A percentile compares a stretch with the other conserved stretches of the same genome.
Conservation (phyloP, 2,329 filamentous ascomycete genomes). For the Trematosphaeria pertusa region DNA sequence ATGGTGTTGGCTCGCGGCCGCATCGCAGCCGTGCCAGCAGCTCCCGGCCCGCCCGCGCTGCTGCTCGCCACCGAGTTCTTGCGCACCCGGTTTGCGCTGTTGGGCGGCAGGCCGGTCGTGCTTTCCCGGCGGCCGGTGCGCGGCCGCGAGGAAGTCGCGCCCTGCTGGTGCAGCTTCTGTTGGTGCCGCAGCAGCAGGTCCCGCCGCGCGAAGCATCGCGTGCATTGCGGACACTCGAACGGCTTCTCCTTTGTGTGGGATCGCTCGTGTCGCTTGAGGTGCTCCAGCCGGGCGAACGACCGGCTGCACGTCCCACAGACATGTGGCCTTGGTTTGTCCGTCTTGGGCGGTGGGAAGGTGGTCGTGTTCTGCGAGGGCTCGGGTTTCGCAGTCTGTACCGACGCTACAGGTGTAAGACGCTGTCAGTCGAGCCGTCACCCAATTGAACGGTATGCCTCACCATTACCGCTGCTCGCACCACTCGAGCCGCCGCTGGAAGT, state of each 20-base stretch:
- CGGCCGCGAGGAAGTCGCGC: constrained; percentile 84
- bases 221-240: constrained; percentile 94
- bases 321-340: constrained; percentile 95
- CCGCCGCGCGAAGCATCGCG: constrained; percentile 90
- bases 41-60: constrained; percentile 56
- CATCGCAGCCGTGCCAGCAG: constrained; percentile 66
- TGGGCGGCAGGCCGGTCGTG: constrained; percentile 73
- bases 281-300: constrained; percentile 93
- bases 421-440: constrained; percentile 24
- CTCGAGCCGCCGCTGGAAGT: constrained; percentile 38
- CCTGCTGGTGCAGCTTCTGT: constrained; percentile 96
- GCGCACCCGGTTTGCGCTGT: constrained; percentile 75
- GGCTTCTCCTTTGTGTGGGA: constrained; percentile 99
- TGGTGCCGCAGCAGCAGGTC: constrained; percentile 93
- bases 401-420: constrained; percentile 28
- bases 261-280: constrained; percentile 94
- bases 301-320: constrained; percentile 89
- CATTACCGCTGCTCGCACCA: constrained; percentile 39
- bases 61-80: constrained; percentile 86
- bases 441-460: constrained; percentile 26
- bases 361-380: constrained; percentile 34
- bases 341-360: constrained; percentile 83
- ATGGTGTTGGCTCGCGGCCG: constrained; percentile 95
- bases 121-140: constrained; percentile 87
- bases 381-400: constrained; percentile 40